These are phyloP conservation scores for Bassia scoparia DNA, from an alignment of 148 eudicot species.

Conservation along the genomic window DNA sequence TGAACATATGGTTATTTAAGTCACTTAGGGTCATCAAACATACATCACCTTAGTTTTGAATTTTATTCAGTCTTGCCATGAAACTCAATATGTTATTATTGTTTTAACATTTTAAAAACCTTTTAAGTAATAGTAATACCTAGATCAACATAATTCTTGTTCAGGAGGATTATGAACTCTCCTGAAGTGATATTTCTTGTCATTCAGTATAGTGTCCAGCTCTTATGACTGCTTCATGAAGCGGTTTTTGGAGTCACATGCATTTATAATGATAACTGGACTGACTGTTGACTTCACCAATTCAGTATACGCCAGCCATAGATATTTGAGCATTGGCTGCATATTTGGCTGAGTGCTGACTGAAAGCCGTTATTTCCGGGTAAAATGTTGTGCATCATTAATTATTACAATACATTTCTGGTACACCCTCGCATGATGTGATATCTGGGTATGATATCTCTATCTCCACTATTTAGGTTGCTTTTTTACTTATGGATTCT, in stretches of 20 bases:
- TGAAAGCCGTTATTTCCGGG: constrained; percentile 87
- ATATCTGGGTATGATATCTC: constrained; percentile 52
- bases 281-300: constrained; percentile 17
- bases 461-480: neutral
- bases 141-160: constrained; percentile 73
- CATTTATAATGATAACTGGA: constrained; percentile 5
- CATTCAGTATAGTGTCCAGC: constrained; percentile 51
- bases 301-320: constrained; percentile 96
- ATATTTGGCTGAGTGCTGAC: constrained; percentile 87
- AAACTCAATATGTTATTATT: neutral
- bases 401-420: constrained; percentile 91
- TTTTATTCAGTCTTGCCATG: neutral
- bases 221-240: constrained; percentile 26
- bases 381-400: constrained; percentile 89
- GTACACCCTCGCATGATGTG: constrained; percentile 74
- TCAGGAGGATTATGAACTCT: constrained; percentile 70
- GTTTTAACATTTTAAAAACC: neutral
- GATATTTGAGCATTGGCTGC: constrained; percentile 96
- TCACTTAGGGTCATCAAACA: neutral
- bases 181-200: constrained; percentile 60
- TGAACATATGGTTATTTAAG: neutral
- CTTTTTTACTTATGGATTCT: neutral
- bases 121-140: constrained; percentile 41
- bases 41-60: neutral
- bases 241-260: constrained; percentile 25